Conservation (phyloP, 2,329 filamentous ascomycete species). For the Fusarium clavum region DNA sequence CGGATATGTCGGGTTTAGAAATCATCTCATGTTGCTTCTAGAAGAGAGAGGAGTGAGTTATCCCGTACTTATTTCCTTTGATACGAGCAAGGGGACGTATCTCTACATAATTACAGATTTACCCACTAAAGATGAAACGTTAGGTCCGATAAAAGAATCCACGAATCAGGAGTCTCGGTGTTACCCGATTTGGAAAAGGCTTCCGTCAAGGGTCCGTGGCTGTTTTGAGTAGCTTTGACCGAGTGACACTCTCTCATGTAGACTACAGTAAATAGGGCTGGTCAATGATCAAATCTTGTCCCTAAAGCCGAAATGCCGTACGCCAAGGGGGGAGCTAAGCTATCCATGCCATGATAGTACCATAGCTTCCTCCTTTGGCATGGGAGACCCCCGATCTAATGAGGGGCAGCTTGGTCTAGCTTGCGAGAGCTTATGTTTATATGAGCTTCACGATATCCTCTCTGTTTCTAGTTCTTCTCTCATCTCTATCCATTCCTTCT, state of each 20-base stretch:
- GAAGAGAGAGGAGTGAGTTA: not conserved
- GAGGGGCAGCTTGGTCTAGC: constrained; percentile 1
- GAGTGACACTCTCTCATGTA: not conserved
- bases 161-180: constrained; percentile 31
- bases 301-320: constrained; percentile 34
- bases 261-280: constrained; percentile 15
- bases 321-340: constrained; percentile 28
- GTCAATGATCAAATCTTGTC: not conserved
- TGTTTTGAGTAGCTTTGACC: constrained; percentile 7
- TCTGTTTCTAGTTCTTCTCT: not conserved
- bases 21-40: constrained; percentile 8
- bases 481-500: constrained; percentile 12
- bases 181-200: constrained; percentile 34
- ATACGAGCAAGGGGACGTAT: constrained; percentile 20
- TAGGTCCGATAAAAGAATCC: constrained; percentile 16
- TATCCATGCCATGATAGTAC: not conserved
- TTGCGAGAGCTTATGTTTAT: constrained; percentile 10
- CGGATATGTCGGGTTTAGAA: not conserved
- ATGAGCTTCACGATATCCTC: constrained; percentile 21
- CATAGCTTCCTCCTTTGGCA: constrained; percentile 4
- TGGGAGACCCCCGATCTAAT: constrained; percentile 1
- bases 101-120: constrained; percentile 2
- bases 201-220: constrained; percentile 21
- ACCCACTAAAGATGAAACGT: constrained; percentile 22
- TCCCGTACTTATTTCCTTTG: not conserved